Percentiles rank a stretch among this genome's conserved stretches.
Conservation (phyloP, 2,329 filamentous ascomycete species). For the Didymella arachidicola region DNA sequence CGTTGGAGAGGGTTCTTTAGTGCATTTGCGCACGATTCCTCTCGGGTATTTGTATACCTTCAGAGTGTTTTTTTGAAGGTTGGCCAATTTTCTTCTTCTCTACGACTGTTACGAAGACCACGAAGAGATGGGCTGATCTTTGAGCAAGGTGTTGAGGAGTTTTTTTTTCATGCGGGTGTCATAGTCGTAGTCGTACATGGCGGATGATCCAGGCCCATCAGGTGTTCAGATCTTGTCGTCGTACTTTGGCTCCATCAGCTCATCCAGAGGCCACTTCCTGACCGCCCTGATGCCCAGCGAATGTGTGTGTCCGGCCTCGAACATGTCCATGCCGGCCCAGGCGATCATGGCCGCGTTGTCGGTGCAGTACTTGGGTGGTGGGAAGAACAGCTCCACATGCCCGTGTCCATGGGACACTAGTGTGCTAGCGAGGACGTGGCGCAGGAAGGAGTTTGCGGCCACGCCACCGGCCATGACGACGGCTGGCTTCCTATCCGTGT, state of each 20-base stretch:
- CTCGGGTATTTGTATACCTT: not conserved
- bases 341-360: slow-evolving; percentile 99
- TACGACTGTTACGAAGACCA: not conserved
- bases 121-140: not conserved
- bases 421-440: slow-evolving; percentile 67
- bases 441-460: slow-evolving; percentile 81
- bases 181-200: not conserved
- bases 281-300: slow-evolving; percentile 42
- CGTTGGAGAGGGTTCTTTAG: not conserved
- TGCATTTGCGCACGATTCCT: not conserved
- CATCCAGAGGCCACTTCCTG: slow-evolving; percentile 50
- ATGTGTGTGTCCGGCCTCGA: slow-evolving; percentile 68
- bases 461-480: slow-evolving; percentile 91
- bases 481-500: slow-evolving; percentile 49
- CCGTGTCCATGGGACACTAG: slow-evolving; percentile 72
- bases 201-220: no score
- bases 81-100: not conserved
- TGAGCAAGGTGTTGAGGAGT: not conserved
- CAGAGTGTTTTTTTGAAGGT: not conserved
- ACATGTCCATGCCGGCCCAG: slow-evolving; percentile 95
- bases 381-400: slow-evolving; percentile 70
- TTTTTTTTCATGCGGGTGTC: not conserved
- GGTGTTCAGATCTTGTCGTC: slow-evolving; percentile 19
- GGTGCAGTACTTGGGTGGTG: slow-evolving; percentile 81
- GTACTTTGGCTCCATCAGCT: slow-evolving; percentile 38